phyloP scores from a whole-genome alignment of 345 rosid genomes.

The Boechera divaricarpa region DNA sequence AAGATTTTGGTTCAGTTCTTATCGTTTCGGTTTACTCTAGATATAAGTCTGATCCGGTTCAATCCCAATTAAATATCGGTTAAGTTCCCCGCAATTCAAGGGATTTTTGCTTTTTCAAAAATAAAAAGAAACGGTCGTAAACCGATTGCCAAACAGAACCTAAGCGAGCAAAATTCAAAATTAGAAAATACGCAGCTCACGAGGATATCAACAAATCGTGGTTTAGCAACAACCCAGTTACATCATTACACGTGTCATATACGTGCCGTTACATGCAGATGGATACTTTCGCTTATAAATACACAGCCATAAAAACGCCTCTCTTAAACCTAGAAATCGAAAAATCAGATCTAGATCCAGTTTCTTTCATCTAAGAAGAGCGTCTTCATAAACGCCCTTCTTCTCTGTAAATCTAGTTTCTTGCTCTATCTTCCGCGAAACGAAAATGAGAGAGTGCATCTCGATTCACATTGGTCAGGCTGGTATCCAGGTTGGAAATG shows the following conservation, averaged over 20 bases:
- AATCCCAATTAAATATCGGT: constrained; percentile 17
- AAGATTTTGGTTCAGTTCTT: constrained; percentile 23
- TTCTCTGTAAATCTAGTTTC: neutral
- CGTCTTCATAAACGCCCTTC: constrained; percentile 67
- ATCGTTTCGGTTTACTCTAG: constrained; percentile 26
- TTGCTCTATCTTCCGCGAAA: constrained; percentile 1
- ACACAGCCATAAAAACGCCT: neutral
- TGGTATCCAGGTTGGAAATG: constrained; percentile 82
- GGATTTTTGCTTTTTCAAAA: constrained; percentile 30
- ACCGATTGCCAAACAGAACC: constrained; percentile 17
- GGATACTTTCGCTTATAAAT: constrained; percentile 39
- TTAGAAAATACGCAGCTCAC: constrained; percentile 32
- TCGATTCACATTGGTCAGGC: constrained; percentile 84
- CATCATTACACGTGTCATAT: constrained; percentile 34
- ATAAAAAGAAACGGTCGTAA: constrained; percentile 32
- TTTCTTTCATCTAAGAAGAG: constrained; percentile 40
- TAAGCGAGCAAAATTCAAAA: constrained; percentile 46
- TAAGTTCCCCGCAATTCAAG: constrained; percentile 8
- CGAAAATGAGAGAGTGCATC: constrained; percentile 75
- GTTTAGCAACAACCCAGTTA: constrained; percentile 37
- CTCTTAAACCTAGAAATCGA: neutral
- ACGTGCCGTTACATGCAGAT: constrained; percentile 33
- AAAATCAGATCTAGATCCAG: constrained; percentile 13
- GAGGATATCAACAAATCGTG: constrained; percentile 29
- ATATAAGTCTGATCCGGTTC: constrained; percentile 20